Evolutionary conservation across 768 basidiomycete species (phyloP).

Genomic region (Mycena galopus): DNA sequence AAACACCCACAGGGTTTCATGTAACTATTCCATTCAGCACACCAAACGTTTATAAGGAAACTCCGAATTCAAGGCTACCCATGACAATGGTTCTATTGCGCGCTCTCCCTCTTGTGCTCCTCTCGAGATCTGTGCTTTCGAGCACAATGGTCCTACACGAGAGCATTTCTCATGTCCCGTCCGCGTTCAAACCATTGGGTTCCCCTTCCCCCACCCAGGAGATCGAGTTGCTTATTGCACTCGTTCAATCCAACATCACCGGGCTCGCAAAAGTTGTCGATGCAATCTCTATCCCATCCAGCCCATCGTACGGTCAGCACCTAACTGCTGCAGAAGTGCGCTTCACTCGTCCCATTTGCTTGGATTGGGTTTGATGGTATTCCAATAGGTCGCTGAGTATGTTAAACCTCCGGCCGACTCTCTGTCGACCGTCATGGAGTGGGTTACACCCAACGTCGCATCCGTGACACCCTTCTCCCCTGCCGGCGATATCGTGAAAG

Average conservation of each 20-base stretch:
- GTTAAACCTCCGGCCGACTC: constrained; percentile 16
- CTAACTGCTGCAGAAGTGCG: constrained; percentile 21
- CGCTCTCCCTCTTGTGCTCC: constrained; percentile 7
- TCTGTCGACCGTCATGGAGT: constrained; percentile 21
- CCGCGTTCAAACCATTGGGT: constrained; percentile 11
- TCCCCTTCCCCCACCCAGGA: constrained; percentile 18
- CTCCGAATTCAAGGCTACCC: not conserved
- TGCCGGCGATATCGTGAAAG: constrained; percentile 26
- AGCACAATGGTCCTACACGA: constrained; percentile 20
- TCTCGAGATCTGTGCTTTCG: constrained; percentile 16
- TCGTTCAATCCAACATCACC: constrained; percentile 21
- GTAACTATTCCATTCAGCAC: not conserved
- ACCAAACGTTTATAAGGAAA: constrained; percentile 22
- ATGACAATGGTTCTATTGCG: constrained; percentile 12
- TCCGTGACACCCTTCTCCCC: constrained; percentile 24
- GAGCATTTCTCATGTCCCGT: constrained; percentile 19
- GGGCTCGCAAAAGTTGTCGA: constrained; percentile 21
- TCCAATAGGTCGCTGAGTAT: constrained; percentile 15
- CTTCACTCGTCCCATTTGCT: not conserved
- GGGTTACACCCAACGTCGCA: constrained; percentile 18
- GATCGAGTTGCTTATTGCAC: constrained; percentile 17
- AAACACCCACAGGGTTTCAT: not conserved
- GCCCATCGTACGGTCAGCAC: constrained; percentile 20
- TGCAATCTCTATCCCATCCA: constrained; percentile 19
- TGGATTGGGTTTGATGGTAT: not conserved